A percentile compares a stretch with the other conserved stretches of the same genome.
phyloP scores from a whole-genome alignment of 371 early-diverging fungal species.

The Mortierella sp. region DNA sequence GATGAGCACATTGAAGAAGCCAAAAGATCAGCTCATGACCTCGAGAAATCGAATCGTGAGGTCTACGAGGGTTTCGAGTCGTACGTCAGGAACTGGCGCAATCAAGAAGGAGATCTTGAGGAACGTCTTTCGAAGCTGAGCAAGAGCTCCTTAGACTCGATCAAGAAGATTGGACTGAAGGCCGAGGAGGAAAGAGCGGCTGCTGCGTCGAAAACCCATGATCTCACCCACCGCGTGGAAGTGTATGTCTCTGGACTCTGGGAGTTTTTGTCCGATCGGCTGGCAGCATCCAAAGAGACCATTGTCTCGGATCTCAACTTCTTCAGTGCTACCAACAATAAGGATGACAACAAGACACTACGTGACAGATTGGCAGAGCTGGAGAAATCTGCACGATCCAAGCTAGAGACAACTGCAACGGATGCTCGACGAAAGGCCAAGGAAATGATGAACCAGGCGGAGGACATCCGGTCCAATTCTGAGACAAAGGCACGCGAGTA shows the following conservation, averaged over 20 bases:
- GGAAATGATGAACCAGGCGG: slow-evolving; percentile 32
- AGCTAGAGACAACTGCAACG: slow-evolving; percentile 47
- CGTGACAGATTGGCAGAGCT: slow-evolving; percentile 22
- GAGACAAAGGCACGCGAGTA: slow-evolving; percentile 28
- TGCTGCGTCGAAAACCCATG: slow-evolving; percentile 25
- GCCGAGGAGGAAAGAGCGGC: slow-evolving; percentile 18
- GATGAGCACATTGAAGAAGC: too few relatives aligned
- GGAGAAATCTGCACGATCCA: slow-evolving; percentile 23
- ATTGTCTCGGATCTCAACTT: slow-evolving; percentile 25
- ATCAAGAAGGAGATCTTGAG: slow-evolving; percentile 17
- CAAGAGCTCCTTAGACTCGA: slow-evolving; percentile 19
- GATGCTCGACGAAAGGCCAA: slow-evolving; percentile 58
- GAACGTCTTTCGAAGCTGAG: slow-evolving; percentile 22
- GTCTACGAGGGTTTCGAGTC: slow-evolving; percentile 36
- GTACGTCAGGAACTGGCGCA: slow-evolving; percentile 39
- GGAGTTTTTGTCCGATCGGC: slow-evolving; percentile 36
- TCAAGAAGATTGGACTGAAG: slow-evolving; percentile 27
- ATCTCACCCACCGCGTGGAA: slow-evolving; percentile 30
- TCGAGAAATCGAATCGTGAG: not conserved
- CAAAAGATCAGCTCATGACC: slow-evolving; percentile 1
- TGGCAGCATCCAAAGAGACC: slow-evolving; percentile 41
- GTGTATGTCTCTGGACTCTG: slow-evolving; percentile 29
- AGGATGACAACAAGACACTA: slow-evolving; percentile 33
- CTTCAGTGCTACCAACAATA: slow-evolving; percentile 40
- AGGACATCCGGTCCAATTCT: slow-evolving; percentile 32